Conservation (phyloP, 1,284 basidiomycete species). For the Rugosomyces carneus region DNA sequence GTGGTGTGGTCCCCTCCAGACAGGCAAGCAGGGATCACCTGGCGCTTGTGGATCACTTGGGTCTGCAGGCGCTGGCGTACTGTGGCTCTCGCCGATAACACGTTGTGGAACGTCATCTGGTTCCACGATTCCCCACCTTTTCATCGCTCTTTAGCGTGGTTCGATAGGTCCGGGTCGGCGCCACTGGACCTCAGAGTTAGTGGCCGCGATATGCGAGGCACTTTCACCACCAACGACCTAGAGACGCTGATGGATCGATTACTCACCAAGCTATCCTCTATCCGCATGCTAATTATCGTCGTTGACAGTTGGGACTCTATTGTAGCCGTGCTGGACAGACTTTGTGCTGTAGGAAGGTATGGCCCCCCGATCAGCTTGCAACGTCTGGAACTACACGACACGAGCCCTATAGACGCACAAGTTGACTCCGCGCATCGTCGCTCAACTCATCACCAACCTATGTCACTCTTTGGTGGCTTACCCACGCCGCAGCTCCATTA, state of each 20-base stretch:
- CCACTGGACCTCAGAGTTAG: conserved; percentile 52
- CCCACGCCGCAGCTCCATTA: conserved; percentile 34
- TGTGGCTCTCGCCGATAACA: conserved; percentile 39
- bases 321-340: conserved; percentile 40
- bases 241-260: conserved; percentile 38
- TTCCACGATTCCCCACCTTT: conserved; percentile 46
- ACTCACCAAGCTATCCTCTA: conserved; percentile 40
- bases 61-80: conserved; percentile 52
- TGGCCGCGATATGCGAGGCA: conserved; percentile 30
- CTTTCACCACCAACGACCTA: conserved; percentile 39
- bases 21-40: conserved; percentile 27
- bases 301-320: conserved; percentile 46
- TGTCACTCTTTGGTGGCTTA: conserved; percentile 43
- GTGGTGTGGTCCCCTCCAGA: conserved; percentile 41
- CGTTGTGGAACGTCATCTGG: conserved; percentile 58
- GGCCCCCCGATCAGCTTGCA: conserved; percentile 37
- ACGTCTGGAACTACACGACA: conserved; percentile 55
- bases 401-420: conserved; percentile 38
- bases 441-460: conserved; percentile 26
- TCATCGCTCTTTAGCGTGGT: conserved; percentile 43
- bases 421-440: conserved; percentile 32
- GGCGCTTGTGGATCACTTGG: conserved; percentile 47
- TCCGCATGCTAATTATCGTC: conserved; percentile 51
- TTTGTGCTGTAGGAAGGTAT: conserved; percentile 30
- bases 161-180: conserved; percentile 46